These are phyloP conservation scores for Colletotrichum sp. DNA, from an alignment of 2,329 filamentous ascomycete species.

Conservation along the genomic window DNA sequence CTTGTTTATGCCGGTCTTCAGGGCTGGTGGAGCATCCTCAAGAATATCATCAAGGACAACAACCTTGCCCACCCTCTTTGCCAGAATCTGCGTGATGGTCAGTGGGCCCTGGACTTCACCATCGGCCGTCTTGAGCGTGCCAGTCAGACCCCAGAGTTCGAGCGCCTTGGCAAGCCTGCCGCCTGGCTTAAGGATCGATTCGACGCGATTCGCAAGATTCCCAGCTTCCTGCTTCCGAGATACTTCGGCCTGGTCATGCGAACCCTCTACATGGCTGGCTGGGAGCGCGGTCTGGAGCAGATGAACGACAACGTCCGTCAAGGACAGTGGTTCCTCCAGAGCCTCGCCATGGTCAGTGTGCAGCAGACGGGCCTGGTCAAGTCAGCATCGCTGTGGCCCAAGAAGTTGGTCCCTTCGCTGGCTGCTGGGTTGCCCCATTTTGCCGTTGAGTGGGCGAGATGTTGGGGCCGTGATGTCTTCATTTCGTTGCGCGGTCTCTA, in stretches of 20 bases:
- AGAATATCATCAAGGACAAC: conserved; percentile 85
- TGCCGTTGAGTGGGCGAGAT: conserved; percentile 89
- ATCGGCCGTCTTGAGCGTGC: conserved; percentile 78
- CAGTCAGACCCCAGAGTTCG: conserved; percentile 66
- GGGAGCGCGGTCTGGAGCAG: conserved; percentile 77
- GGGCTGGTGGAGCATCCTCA: conserved; percentile 95
- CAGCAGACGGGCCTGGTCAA: conserved; percentile 90
- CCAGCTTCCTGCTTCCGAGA: conserved; percentile 87
- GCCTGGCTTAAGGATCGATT: conserved; percentile 85
- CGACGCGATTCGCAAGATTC: conserved; percentile 82
- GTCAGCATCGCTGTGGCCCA: conserved; percentile 88
- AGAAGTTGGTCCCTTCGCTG: conserved; percentile 82
- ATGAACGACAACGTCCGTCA: conserved; percentile 79
- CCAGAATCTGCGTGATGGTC: conserved; percentile 87
- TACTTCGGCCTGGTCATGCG: conserved; percentile 92
- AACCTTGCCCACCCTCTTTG: conserved; percentile 92
- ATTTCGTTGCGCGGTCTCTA: conserved; percentile 94
- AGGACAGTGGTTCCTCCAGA: conserved; percentile 89
- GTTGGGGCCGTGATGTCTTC: conserved; percentile 97
- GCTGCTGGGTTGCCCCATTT: conserved; percentile 96
- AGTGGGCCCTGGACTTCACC: conserved; percentile 93
- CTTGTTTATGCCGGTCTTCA: conserved; percentile 96
- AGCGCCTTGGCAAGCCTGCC: conserved; percentile 68
- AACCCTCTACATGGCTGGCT: conserved; percentile 85
- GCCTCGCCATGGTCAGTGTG: conserved; percentile 86